Evolutionary conservation across 257 asterid species (phyloP).

Genomic region (Anisodus tanguticus): DNA sequence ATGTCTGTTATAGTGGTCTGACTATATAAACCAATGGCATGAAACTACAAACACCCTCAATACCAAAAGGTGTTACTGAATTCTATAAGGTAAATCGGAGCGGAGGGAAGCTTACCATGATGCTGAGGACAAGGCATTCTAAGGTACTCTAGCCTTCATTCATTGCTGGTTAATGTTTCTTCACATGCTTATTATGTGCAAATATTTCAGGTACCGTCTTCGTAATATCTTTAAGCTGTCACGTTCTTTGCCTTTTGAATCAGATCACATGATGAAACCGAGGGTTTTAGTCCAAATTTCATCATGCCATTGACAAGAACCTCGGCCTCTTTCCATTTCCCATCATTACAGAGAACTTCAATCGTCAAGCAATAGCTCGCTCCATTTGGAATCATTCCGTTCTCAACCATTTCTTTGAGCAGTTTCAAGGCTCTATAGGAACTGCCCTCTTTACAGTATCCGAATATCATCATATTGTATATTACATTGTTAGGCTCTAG

Average conservation of each 20-base stretch:
- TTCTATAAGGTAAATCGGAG: background rate
- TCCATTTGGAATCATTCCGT: slow-evolving; percentile 62
- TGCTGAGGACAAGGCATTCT: background rate
- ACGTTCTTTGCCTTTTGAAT: slow-evolving; percentile 33
- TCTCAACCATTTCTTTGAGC: slow-evolving; percentile 61
- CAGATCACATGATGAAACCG: slow-evolving; percentile 37
- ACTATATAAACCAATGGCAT: background rate
- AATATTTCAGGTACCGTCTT: background rate
- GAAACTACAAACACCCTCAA: background rate
- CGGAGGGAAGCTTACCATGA: background rate
- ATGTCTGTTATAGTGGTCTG: too few relatives aligned
- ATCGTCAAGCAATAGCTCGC: slow-evolving; percentile 71
- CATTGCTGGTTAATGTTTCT: background rate
- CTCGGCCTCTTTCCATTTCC: slow-evolving; percentile 57
- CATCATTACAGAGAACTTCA: slow-evolving; percentile 57
- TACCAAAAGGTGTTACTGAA: background rate
- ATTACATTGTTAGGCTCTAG: slow-evolving; percentile 64
- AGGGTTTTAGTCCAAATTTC: slow-evolving; percentile 60
- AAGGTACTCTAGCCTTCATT: background rate
- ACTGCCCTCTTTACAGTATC: slow-evolving; percentile 70
- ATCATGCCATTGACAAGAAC: slow-evolving; percentile 53
- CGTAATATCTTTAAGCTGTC: background rate
- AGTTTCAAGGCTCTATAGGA: slow-evolving; percentile 66
- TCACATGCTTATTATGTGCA: background rate
- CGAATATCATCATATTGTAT: slow-evolving; percentile 70